phyloP scores from a whole-genome alignment of 352 stramenopile species.

The Pythium myriotylum region DNA sequence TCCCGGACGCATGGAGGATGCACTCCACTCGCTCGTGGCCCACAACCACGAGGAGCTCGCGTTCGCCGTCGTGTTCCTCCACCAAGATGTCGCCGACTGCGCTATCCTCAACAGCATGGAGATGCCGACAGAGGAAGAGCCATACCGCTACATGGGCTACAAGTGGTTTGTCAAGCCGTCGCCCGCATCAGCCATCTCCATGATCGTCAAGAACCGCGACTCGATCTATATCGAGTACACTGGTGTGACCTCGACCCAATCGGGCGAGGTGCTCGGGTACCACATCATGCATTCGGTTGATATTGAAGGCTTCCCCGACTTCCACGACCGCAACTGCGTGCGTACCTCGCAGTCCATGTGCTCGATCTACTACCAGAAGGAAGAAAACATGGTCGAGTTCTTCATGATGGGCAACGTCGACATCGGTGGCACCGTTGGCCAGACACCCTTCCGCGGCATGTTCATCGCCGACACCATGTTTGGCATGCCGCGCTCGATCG shows the following conservation, averaged over 20 bases:
- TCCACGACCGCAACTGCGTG: constrained; percentile 46
- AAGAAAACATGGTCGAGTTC: constrained; percentile 48
- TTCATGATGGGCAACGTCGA: constrained; percentile 43
- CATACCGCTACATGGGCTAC: constrained; percentile 54
- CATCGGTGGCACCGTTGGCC: constrained; percentile 21
- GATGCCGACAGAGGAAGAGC: constrained; percentile 39
- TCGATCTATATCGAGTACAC: constrained; percentile 55
- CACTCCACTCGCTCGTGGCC: constrained; percentile 54
- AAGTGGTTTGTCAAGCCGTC: constrained; percentile 60
- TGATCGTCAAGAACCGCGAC: constrained; percentile 48
- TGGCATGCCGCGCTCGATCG: constrained; percentile 44
- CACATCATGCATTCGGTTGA: constrained; percentile 43
- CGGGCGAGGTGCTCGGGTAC: constrained; percentile 55
- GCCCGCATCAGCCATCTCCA: constrained; percentile 16
- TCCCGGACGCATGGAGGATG: constrained; percentile 45
- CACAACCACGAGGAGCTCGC: constrained; percentile 47
- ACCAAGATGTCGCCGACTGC: constrained; percentile 58
- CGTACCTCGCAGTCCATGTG: constrained; percentile 45
- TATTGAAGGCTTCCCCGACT: constrained; percentile 40
- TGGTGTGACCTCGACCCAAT: constrained; percentile 40
- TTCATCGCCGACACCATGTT: constrained; percentile 47
- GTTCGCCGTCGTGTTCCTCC: constrained; percentile 55
- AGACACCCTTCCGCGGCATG: constrained; percentile 25
- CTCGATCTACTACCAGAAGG: constrained; percentile 56
- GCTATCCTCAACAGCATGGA: constrained; percentile 57